Base-by-base conservation (phyloP, 2,329 filamentous ascomycete genomes). In the Exophiala dermatitidis region DNA sequence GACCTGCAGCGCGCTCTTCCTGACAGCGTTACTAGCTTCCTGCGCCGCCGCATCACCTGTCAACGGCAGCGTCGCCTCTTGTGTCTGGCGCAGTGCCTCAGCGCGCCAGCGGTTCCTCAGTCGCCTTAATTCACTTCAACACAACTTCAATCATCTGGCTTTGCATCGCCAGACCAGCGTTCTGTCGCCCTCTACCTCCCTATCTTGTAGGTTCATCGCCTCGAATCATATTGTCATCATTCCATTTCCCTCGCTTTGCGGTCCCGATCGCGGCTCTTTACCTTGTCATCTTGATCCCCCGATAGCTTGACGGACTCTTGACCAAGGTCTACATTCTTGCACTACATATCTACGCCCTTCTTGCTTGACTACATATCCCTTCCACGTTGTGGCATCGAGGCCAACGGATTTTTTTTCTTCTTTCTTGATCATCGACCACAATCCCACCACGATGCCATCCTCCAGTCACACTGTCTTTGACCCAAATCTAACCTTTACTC, bases 401-500 rank as follows among this genome's bases (percentile, higher is more conserved):
- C 56, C 52, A 48, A 33, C 52, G 49, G 47, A 29, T 34, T 44
- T 55, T 53, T 19, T 51, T 58, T 49, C 46, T 54, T 54, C 52
- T 54, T 58, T 58, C 28, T 4, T 5, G 52, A 46, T 29, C 33
- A 40, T 45, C 12, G 33, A 47, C 38, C 34, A 40, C 31, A 42
- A 36, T 53, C 37, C 38, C 43, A 50, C 47, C 46, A 53, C 44
- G 37, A 51, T 56, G 53, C 50, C 46, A 38, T 48, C 53, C 33
- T 44, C 47, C 32, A 43, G 52, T 53, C 51, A 45, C n/a, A 44
- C 38, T 45, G 32, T 46, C 44, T 52, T 52, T 53, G 30, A 59
- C 52, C 44, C 57, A 54, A 50, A 45, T 61, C 59, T 61, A 61
- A 61, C 59, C 40, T 57, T 34, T 54, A 36, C 34, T 50, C 52